Base-by-base conservation (phyloP, 2,329 filamentous ascomycete species). In the Colletotrichum sp. region DNA sequence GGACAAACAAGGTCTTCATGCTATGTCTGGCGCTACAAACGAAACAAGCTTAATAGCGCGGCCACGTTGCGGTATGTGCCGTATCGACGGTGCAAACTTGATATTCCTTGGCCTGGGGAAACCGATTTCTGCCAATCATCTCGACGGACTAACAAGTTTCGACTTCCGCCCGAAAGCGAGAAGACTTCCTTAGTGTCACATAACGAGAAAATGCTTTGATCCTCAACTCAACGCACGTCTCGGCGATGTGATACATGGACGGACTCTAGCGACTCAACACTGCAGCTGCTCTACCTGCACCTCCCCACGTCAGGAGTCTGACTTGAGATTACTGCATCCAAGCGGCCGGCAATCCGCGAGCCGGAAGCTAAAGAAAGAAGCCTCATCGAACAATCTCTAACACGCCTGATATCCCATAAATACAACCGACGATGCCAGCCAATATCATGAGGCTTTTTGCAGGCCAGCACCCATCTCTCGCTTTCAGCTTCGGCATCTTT, bases 351-450 rank as follows among this genome's bases (percentile, higher is more conserved):
- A 74, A 26, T 36, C 70, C 59, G 64, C n/a, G 34, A 76, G 74
- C 74, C 74, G 74, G 74, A 69, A 74, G 71, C 71, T 73, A 76
- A 74, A 73, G 69, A 65, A 74, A 74, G 71, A 76, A 76, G 74
- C 70, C 49, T 69, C n/a, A 34, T 76, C 18, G 74, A 76, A 76
- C 32, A 60, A 74, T 74, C 59, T 44, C 16, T n/a, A 21, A 32
- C 57, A 49, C 8, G 3, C 36, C n/a, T 39, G 7, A 18, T 60
- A 26, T 68, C 9, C 32, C 70, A 60, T 76, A 76, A 76, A 76
- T 76, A 76, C 30, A 69, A 32, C 16, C 8, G 30, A 24, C 18
- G 59, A 39, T 34, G 28, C 57, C 70, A 49, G 21, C n/a, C 21
- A 34, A 16, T 9, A n/a, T 21, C 34, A 16, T n/a, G 30, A 62